A percentile compares a stretch with the other conserved stretches of the same genome.
phyloP scores from a whole-genome alignment of 805 yeast genomes.

The Saccharomyces cerevisiae region DNA sequence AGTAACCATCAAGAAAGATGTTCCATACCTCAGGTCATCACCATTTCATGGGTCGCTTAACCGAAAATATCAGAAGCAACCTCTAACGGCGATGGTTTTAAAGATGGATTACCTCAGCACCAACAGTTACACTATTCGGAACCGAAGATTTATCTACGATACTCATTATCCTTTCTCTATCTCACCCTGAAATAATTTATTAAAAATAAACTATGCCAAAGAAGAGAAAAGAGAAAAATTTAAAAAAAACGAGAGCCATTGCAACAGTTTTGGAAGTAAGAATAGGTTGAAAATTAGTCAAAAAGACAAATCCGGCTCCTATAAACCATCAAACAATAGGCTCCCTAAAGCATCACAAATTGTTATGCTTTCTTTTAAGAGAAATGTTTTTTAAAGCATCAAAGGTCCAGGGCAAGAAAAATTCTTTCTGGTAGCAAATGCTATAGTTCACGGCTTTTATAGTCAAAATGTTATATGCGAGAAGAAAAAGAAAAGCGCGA shows the following conservation, averaged over 20 bases:
- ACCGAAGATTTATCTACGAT: not conserved
- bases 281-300: not conserved
- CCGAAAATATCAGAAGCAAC: slow-evolving; percentile 53
- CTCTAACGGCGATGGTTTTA: slow-evolving; percentile 98
- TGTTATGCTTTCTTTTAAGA: not conserved
- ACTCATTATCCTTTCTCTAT: not conserved
- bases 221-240: not conserved
- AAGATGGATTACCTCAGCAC: slow-evolving; percentile 45
- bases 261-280: not conserved
- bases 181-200: not conserved
- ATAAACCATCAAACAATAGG: not conserved
- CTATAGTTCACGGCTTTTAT: not conserved
- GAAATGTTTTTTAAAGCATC: too few species aligned
- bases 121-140: not conserved
- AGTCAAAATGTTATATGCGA: not conserved
- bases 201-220: not conserved
- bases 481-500: not conserved
- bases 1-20: slow-evolving; percentile 30
- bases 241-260: not conserved
- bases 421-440: not conserved
- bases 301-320: not conserved
- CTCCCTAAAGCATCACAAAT: not conserved
- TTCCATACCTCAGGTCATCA: slow-evolving; percentile 90
- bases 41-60: slow-evolving; percentile 85
- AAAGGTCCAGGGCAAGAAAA: too few species aligned